A percentile compares a stretch with the other conserved stretches of the same genome.
Conservation (phyloP, 495 filamentous ascomycete species). For the Hypoxylon crocopeplum region DNA sequence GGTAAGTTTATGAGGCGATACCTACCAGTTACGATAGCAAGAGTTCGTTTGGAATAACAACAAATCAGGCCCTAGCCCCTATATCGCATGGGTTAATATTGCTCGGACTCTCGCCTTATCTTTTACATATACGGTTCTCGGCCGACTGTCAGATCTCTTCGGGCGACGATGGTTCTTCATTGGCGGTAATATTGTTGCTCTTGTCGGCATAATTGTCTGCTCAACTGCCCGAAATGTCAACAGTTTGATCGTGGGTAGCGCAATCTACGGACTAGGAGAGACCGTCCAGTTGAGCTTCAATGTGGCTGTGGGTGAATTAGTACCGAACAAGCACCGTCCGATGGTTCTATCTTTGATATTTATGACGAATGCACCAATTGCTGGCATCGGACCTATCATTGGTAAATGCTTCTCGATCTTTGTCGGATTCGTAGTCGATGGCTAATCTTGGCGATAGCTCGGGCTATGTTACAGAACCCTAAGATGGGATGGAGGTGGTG, state of each 20-base stretch:
- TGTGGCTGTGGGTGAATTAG: slow-evolving; percentile 54
- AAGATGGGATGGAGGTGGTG: slow-evolving; percentile 51
- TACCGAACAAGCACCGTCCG: slow-evolving; percentile 53
- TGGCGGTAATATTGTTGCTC: slow-evolving; percentile 45
- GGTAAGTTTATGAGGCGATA: slow-evolving; percentile 19
- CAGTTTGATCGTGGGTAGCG: slow-evolving; percentile 52
- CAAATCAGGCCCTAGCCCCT: slow-evolving; percentile 45
- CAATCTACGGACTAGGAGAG: slow-evolving; percentile 42
- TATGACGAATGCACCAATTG: slow-evolving; percentile 46
- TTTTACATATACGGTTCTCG: slow-evolving; percentile 47
- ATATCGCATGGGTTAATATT: slow-evolving; percentile 46
- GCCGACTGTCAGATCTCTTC: slow-evolving; percentile 61
- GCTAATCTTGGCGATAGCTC: slow-evolving; percentile 29
- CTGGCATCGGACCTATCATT: slow-evolving; percentile 51
- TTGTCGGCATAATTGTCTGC: slow-evolving; percentile 54
- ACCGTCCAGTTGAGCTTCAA: slow-evolving; percentile 51
- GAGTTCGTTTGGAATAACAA: slow-evolving; percentile 30
- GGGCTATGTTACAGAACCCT: slow-evolving; percentile 45
- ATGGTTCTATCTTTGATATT: slow-evolving; percentile 50
- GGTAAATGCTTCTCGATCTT: slow-evolving; percentile 9
- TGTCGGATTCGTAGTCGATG: not conserved
- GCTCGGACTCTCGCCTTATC: slow-evolving; percentile 44
- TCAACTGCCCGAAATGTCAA: slow-evolving; percentile 52
- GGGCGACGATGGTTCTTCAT: slow-evolving; percentile 61
- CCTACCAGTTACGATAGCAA: not conserved